Percentiles rank a stretch among this genome's conserved stretches.
Evolutionary conservation across 257 asterid species (phyloP).

Genomic region (Capsicum chinense): DNA sequence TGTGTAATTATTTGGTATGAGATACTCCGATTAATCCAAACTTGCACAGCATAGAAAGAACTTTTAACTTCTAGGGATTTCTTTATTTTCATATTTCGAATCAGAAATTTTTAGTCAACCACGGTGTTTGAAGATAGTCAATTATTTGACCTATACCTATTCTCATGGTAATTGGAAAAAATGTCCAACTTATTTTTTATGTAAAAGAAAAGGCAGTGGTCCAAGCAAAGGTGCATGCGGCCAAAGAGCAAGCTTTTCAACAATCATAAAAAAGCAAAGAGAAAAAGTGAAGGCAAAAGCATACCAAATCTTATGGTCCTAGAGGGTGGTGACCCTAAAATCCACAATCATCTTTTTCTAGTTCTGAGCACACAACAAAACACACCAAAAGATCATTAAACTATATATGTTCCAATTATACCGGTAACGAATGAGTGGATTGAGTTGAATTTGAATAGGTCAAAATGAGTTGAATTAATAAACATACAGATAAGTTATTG

Average conservation of each 20-base stretch:
- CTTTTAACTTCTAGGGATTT: rapidly evolving
- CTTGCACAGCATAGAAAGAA: neutral
- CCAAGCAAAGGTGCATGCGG: slow-evolving; percentile 9
- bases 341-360: neutral
- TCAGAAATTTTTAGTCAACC: neutral
- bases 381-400: neutral
- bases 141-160: neutral
- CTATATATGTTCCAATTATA: neutral
- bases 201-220: neutral
- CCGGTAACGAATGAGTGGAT: too few species aligned
- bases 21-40: neutral
- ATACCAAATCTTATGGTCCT: neutral
- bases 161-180: neutral
- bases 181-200: neutral
- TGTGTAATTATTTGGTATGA: neutral
- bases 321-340: too few species aligned
- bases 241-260: slow-evolving; percentile 18
- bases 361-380: neutral
- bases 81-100: neutral
- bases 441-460: too few species aligned
- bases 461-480: too few species aligned
- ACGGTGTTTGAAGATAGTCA: neutral
- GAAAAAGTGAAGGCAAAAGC: slow-evolving; percentile 16
- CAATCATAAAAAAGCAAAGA: neutral
- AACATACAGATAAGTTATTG: too few species aligned